phyloP scores from a whole-genome alignment of 1,139 yeast genomes.

The Candida mesenterica region DNA sequence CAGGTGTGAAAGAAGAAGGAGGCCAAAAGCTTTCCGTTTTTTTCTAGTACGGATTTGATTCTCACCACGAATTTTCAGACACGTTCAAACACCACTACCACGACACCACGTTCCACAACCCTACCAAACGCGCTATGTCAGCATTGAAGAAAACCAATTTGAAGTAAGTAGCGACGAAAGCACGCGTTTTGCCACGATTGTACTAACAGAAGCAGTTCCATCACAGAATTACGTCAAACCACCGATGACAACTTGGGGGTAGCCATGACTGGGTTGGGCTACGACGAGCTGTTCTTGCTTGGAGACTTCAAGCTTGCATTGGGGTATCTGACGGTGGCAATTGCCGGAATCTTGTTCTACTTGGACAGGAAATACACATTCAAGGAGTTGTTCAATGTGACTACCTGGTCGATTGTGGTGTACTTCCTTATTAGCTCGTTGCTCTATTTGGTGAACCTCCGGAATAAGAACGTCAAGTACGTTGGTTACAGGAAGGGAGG shows the following conservation, averaged over 20 bases:
- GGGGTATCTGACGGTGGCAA: conserved; percentile 64
- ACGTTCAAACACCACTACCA: neutral
- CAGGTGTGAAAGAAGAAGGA: neutral
- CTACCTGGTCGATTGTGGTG: conserved; percentile 41
- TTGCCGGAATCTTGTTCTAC: conserved; percentile 65
- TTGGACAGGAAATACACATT: conserved; percentile 61
- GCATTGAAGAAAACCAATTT: conserved; percentile 27
- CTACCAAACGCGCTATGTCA: conserved; percentile 9
- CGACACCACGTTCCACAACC: conserved; percentile 7
- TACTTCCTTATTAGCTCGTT: conserved; percentile 54
- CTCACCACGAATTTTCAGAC: neutral
- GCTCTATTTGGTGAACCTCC: conserved; percentile 48
- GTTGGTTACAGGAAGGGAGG: conserved; percentile 47
- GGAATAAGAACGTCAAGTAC: conserved; percentile 58
- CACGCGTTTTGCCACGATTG: conserved; percentile 12
- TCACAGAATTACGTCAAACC: conserved; percentile 46
- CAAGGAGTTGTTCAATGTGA: conserved; percentile 33
- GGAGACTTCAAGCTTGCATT: conserved; percentile 64
- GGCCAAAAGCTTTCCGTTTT: too few relatives aligned
- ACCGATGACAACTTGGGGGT: conserved; percentile 49
- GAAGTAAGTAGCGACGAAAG: conserved; percentile 21
- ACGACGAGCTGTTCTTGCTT: conserved; percentile 54
- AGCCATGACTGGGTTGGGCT: conserved; percentile 57
- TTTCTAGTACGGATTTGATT: neutral
- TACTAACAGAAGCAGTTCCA: conserved; percentile 30